Conservation (phyloP, 495 filamentous ascomycete species). For the Jackrogersella multiformis region DNA sequence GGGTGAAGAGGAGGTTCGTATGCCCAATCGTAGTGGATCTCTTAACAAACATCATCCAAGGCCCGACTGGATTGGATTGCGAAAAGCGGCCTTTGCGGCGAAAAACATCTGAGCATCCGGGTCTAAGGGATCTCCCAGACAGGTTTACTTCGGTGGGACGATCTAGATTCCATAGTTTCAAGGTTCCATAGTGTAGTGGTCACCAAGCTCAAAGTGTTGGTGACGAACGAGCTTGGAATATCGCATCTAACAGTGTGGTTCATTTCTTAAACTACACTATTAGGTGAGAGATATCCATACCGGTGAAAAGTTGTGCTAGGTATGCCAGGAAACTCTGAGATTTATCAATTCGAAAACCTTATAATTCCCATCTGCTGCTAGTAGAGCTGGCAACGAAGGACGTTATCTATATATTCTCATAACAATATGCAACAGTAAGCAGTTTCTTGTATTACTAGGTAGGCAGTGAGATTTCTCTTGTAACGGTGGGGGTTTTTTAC, state of each 20-base stretch:
- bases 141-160: slow-evolving; percentile 2
- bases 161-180: slow-evolving; percentile 21
- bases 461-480: slow-evolving; percentile 14
- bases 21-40: slow-evolving; percentile 17
- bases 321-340: not conserved
- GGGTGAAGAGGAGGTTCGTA: slow-evolving; percentile 25
- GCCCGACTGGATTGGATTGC: not conserved
- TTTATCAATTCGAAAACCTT: slow-evolving; percentile 9
- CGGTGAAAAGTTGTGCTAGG: not conserved
- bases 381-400: not conserved
- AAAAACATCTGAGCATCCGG: slow-evolving; percentile 1
- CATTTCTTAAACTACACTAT: slow-evolving; percentile 1
- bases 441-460: slow-evolving; percentile 5
- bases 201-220: slow-evolving; percentile 21
- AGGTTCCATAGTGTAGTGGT: too few species aligned
- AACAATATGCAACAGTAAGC: slow-evolving; percentile 30
- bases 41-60: slow-evolving; percentile 8
- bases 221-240: slow-evolving; percentile 9
- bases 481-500: slow-evolving; percentile 20
- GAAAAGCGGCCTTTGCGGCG: slow-evolving; percentile 30
- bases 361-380: not conserved
- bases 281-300: not conserved
- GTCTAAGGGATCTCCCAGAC: not conserved
- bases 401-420: slow-evolving; percentile 13
- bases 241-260: slow-evolving; percentile 1